phyloP scores from a whole-genome alignment of 176 grass and related monocot genomes.

The Elaeis guineensis region DNA sequence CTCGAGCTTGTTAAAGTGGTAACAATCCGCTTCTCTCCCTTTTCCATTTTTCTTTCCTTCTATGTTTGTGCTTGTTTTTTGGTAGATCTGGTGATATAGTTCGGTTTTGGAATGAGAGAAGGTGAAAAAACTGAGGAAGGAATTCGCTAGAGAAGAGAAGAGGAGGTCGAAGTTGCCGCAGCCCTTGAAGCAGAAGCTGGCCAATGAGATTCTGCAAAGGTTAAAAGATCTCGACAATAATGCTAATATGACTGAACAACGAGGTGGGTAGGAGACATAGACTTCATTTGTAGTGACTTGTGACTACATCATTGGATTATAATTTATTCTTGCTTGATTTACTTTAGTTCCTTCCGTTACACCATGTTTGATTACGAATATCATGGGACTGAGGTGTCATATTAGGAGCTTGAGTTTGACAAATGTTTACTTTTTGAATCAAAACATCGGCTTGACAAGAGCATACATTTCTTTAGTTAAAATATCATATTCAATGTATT shows the following conservation, averaged over 20 bases:
- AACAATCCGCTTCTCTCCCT: background rate
- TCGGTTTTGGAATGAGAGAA: conserved; percentile 16
- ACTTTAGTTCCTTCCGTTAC: background rate
- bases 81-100: background rate
- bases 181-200: conserved; percentile 59
- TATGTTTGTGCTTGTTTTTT: background rate
- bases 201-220: conserved; percentile 42
- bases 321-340: background rate
- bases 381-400: too few species aligned
- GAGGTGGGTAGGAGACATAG: conserved; percentile 29
- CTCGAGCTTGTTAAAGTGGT: conserved; percentile 73
- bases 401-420: too few species aligned
- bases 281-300: background rate
- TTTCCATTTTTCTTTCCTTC: conserved; percentile 9
- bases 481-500: too few species aligned
- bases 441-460: too few species aligned
- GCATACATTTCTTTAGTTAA: too few species aligned
- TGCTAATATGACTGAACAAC: conserved; percentile 39
- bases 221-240: conserved; percentile 35
- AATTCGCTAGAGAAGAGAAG: conserved; percentile 38
- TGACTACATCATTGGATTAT: background rate
- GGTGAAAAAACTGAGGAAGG: conserved; percentile 61
- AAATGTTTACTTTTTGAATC: too few species aligned
- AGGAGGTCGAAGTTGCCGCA: conserved; percentile 43
- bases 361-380: too few species aligned